Evolutionary conservation across 78 protist species (phyloP), one percentile per base, ranked within the genome.

Genomic region (Emiliania huxleyi): DNA sequence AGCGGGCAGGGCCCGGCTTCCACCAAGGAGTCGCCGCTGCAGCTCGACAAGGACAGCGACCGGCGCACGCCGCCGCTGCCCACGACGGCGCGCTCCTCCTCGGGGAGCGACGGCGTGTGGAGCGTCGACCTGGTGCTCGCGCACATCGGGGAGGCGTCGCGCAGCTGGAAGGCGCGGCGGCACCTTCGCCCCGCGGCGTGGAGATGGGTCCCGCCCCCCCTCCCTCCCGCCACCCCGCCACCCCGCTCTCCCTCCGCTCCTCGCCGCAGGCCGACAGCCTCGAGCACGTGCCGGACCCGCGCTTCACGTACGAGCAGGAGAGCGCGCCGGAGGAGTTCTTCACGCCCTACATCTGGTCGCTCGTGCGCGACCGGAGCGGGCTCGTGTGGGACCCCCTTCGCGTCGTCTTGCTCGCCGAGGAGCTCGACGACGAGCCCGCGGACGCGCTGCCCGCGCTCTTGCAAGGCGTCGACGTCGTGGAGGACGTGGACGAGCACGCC

Each of bases 291-390:
- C 46, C 62, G 0, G 91, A 48, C 25, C 69, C 45, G 26, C 3
- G 21, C 33, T 89, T 89, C 81, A 43, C 56, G 26, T 89, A 89
- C 81, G 81, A 52, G 92, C 84, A 89, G 55, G 92, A 89, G 52
- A 33, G 42, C 43, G 21, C 5, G 43, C n/a, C 83, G 46, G 92
- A 89, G 81, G 77, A 89, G 43, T 89, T 89, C 38, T 89, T 89
- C 92, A 89, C 92, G 55, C 92, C 92, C 26, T 89, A 89, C 38
- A 5, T 89, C 43, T 89, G 92, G 92, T 1, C 1, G 45, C n/a
- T 89, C 42, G 92, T 89, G 83, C 23, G 0, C 5, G 75, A 87
- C 26, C 3, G 0, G 35, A 12, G 25, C 11, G 52, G 56, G 40
- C 18, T 81, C 26, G 55, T 1, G 23, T 77, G 85, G 85, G 33